Percentiles rank a stretch among this genome's conserved stretches.
Conservation (phyloP, 1,139 yeast species). For the Suhomyces guaymorum region DNA sequence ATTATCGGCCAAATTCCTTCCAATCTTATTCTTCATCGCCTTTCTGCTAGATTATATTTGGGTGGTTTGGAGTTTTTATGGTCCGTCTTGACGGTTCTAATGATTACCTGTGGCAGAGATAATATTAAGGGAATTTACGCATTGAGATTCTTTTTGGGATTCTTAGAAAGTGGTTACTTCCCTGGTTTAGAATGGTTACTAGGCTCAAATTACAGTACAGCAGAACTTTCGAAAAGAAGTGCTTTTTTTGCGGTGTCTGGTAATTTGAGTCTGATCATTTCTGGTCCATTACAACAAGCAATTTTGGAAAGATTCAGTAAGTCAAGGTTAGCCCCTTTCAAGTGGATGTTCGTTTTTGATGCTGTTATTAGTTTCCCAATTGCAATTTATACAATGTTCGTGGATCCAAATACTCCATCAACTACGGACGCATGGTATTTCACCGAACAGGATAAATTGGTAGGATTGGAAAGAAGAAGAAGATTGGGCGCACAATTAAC, state of each 20-base stretch:
- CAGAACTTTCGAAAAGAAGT: constrained; percentile 50
- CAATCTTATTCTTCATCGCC: constrained; percentile 52
- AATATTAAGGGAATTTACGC: constrained; percentile 52
- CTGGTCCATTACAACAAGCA: constrained; percentile 41
- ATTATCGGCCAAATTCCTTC: constrained; percentile 62
- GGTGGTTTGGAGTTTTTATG: constrained; percentile 57
- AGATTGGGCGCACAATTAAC: constrained; percentile 48
- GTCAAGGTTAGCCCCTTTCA: constrained; percentile 32
- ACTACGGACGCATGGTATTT: constrained; percentile 43
- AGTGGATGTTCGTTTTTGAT: constrained; percentile 44
- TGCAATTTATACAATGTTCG: constrained; percentile 37
- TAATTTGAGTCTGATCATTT: constrained; percentile 43
- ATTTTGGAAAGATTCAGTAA: constrained; percentile 31
- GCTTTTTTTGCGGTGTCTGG: constrained; percentile 50
- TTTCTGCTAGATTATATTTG: constrained; percentile 54
- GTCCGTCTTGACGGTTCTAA: constrained; percentile 55
- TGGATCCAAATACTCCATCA: constrained; percentile 41
- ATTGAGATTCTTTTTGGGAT: constrained; percentile 57
- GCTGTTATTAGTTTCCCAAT: constrained; percentile 39
- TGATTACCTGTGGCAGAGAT: constrained; percentile 43
- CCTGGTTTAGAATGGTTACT: constrained; percentile 45
- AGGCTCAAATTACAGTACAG: constrained; percentile 19
- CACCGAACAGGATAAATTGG: constrained; percentile 33
- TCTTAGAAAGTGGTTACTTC: constrained; percentile 59
- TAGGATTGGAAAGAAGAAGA: constrained; percentile 44